Evolutionary conservation across 805 yeast species (phyloP), one percentile per base, ranked within the genome.

Genomic region (Pichia exigua): DNA sequence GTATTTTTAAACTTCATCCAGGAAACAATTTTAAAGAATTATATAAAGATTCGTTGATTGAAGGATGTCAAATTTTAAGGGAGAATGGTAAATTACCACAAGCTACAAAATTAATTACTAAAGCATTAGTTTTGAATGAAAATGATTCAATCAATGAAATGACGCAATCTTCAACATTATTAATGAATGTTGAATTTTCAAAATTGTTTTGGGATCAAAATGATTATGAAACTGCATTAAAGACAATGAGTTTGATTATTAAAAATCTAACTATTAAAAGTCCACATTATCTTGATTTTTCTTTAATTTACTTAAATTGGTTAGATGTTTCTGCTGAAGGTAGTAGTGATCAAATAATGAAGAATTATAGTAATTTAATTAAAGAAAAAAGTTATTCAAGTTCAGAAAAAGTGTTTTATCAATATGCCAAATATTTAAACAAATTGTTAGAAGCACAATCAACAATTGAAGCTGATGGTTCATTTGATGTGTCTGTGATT

Each of bases 141-240:
- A 60, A 62, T 17, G 47, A 55, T 2, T 40, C 48, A 7, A 41
- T 45, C 13, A 22, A 27, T n/a, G 48, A 44, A 47, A 53, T 53
- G 49, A 47, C 50, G 0, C 45, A 48, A 45, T 42, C 50, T 4
- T 45, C 54, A 10, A 53, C 49, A 2, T 22, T 51, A 10, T 43
- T 56, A 5, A 83, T 86, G 8, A 84, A 83, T 53, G 67, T 85
- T 41, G 96, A 90, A 63, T 84, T 85, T 65, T 84, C 97, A 0
- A 82, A 86, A 52, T 73, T 94, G 10, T 66, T 89, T 41, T 92
- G 98, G 97, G 84, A 82, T 4, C 88, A 87, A 62, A 96, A 95
- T 1, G 95, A 89, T 56, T 87, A 81, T 54, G 78, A 90, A 24
- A 84, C 89, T 58, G 98, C 98, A 0, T 74, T 92, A 44, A 82